These are phyloP conservation scores for Komagataella phaffii DNA, from an alignment of 805 yeast genomes.

Conservation along the genomic window DNA sequence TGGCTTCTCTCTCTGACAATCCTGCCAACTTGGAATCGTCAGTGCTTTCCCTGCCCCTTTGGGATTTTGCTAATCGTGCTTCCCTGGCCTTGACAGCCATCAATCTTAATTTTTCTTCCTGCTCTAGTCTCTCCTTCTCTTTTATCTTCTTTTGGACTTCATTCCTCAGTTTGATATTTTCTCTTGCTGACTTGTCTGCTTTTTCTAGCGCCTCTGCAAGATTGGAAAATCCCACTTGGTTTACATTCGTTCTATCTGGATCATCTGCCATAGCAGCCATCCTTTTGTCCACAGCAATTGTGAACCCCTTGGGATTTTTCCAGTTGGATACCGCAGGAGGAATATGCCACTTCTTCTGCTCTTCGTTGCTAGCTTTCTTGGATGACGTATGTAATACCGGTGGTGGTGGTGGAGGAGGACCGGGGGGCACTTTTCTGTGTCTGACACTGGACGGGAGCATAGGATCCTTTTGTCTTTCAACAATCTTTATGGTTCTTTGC, in stretches of 20 bases:
- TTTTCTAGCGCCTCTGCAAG: slow-evolving; percentile 60
- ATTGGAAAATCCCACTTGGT: slow-evolving; percentile 44
- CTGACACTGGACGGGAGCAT: slow-evolving; percentile 72
- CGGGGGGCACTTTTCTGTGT: slow-evolving; percentile 57
- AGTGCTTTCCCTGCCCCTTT: not conserved
- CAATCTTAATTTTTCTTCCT: slow-evolving; percentile 34
- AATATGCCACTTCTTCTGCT: slow-evolving; percentile 70
- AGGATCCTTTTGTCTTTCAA: slow-evolving; percentile 66
- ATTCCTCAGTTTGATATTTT: slow-evolving; percentile 37
- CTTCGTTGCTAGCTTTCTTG: slow-evolving; percentile 51
- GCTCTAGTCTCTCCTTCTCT: slow-evolving; percentile 32
- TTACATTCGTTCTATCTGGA: slow-evolving; percentile 14
- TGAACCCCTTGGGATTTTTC: slow-evolving; percentile 88
- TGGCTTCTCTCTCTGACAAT: slow-evolving; percentile 21
- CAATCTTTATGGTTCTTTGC: slow-evolving; percentile 44
- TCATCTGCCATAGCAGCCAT: slow-evolving; percentile 33
- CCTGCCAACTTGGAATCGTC: slow-evolving; percentile 4
- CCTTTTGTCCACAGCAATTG: slow-evolving; percentile 70
- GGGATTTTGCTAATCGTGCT: slow-evolving; percentile 11
- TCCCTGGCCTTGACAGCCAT: slow-evolving; percentile 36
- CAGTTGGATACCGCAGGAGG: slow-evolving; percentile 91
- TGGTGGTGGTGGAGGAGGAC: slow-evolving; percentile 41
- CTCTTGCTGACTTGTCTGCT: slow-evolving; percentile 52
- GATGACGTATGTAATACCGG: slow-evolving; percentile 58
- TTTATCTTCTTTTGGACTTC: slow-evolving; percentile 33